Conservation (phyloP, 2,329 filamentous ascomycete species). For the Pseudogymnoascus sp. region DNA sequence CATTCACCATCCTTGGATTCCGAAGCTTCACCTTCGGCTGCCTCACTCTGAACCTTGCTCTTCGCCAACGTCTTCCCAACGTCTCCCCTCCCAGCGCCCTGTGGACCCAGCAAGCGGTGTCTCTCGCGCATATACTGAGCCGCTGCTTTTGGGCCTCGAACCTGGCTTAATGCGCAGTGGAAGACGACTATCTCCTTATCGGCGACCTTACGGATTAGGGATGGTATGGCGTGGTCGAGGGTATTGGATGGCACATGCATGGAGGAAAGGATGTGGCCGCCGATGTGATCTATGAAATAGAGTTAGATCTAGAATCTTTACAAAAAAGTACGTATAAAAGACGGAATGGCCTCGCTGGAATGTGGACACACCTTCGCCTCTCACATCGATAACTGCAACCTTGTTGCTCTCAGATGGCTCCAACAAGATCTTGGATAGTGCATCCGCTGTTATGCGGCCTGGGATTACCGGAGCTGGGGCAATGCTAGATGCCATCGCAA, state of each 20-base stretch:
- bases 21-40: constrained; percentile 26
- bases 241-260: constrained; percentile 66
- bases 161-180: constrained; percentile 87
- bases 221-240: constrained; percentile 70
- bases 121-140: constrained; percentile 69
- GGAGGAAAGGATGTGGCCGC: constrained; percentile 76
- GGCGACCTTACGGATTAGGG: constrained; percentile 69
- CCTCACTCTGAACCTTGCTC: constrained; percentile 17
- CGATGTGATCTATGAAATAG: constrained; percentile 60
- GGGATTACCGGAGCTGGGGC: neutral
- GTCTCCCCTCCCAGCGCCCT: constrained; percentile 16
- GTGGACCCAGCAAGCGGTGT: constrained; percentile 37
- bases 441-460: constrained; percentile 22
- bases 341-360: neutral
- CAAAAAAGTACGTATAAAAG: constrained; percentile 1
- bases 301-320: neutral
- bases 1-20: constrained; percentile 29
- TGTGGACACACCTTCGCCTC: constrained; percentile 59
- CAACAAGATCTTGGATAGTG: constrained; percentile 25
- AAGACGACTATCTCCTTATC: constrained; percentile 83
- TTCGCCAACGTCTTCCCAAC: constrained; percentile 18
- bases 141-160: constrained; percentile 79
- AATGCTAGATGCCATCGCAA: neutral
- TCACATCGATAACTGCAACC: constrained; percentile 78
- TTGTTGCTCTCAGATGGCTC: constrained; percentile 15